These are phyloP conservation scores for Lipomyces yarrowii DNA, from an alignment of 1,139 yeast genomes.

Conservation along the genomic window DNA sequence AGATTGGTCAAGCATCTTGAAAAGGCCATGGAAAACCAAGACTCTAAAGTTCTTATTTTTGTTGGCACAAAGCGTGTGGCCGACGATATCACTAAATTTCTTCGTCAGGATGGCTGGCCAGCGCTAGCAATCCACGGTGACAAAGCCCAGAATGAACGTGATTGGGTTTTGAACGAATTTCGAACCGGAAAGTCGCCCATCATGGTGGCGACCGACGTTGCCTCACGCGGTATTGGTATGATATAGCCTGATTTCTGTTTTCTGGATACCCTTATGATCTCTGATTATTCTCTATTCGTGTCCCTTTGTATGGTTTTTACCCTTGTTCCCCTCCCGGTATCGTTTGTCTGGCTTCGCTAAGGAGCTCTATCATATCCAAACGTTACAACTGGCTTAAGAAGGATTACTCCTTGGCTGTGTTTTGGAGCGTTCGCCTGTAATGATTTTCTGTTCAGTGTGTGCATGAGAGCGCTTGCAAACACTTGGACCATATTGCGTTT, in stretches of 20 bases:
- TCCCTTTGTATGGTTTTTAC: neutral
- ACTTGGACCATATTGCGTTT: conserved; percentile 1
- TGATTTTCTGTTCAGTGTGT: neutral
- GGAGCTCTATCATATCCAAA: neutral
- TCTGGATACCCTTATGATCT: conserved; percentile 1
- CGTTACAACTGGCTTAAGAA: neutral
- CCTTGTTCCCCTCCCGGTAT: neutral
- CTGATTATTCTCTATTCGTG: neutral
- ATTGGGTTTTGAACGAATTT: conserved; percentile 95
- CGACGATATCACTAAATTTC: conserved; percentile 88
- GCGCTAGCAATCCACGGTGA: conserved; percentile 99
- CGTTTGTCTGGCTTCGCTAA: neutral
- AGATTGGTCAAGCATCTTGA: conserved; percentile 83
- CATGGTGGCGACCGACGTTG: conserved; percentile 99
- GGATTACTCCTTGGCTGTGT: neutral
- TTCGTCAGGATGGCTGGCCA: conserved; percentile 98
- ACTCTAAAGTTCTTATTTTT: conserved; percentile 80
- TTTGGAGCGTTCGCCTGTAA: neutral
- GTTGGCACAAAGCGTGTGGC: conserved; percentile 97
- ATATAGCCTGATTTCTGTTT: conserved; percentile 41
- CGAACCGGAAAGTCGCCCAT: conserved; percentile 90
- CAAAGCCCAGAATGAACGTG: conserved; percentile 96
- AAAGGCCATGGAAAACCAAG: conserved; percentile 74
- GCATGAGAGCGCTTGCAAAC: neutral
- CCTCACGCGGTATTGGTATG: conserved; percentile 99